Percentiles rank a stretch among this genome's conserved stretches.
These are phyloP conservation scores for Rhododendron ferrugineum DNA, from an alignment of 148 eudicot species.

Conservation along the genomic window DNA sequence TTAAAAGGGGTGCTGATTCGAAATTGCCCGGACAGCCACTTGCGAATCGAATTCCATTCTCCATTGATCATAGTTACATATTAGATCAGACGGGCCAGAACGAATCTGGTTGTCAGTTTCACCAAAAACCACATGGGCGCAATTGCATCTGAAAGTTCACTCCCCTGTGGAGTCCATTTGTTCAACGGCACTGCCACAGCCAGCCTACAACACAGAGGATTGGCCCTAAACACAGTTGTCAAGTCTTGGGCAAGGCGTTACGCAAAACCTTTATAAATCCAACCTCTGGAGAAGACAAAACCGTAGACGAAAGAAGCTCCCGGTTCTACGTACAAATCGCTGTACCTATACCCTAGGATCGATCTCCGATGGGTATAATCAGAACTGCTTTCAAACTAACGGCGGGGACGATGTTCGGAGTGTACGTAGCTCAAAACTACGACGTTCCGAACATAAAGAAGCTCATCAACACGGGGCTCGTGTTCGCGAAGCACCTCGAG, in stretches of 20 bases:
- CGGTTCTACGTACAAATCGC: not conserved
- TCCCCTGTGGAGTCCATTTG: not conserved
- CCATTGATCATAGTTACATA: too few species aligned
- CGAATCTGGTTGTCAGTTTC: not conserved
- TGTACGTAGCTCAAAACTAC: slow-evolving; percentile 57
- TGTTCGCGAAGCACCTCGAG: slow-evolving; percentile 35
- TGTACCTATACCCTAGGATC: not conserved
- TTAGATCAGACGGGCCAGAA: too few species aligned
- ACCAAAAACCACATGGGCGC: not conserved
- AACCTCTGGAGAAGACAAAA: not conserved
- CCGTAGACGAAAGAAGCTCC: not conserved
- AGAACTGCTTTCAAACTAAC: slow-evolving; percentile 32
- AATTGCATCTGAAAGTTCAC: not conserved
- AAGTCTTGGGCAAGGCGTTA: not conserved
- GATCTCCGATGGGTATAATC: slow-evolving; percentile 36
- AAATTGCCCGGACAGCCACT: too few species aligned
- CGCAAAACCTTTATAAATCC: not conserved
- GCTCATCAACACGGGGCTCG: slow-evolving; percentile 31
- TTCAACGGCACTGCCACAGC: not conserved
- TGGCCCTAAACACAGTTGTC: not conserved
- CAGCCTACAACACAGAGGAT: not conserved
- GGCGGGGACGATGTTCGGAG: slow-evolving; percentile 37
- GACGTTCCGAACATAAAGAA: slow-evolving; percentile 40
- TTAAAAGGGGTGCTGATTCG: too few species aligned
- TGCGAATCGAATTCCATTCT: too few species aligned